Conservation (phyloP, 2,329 filamentous ascomycete species). For the Leptoxyphium fumago region DNA sequence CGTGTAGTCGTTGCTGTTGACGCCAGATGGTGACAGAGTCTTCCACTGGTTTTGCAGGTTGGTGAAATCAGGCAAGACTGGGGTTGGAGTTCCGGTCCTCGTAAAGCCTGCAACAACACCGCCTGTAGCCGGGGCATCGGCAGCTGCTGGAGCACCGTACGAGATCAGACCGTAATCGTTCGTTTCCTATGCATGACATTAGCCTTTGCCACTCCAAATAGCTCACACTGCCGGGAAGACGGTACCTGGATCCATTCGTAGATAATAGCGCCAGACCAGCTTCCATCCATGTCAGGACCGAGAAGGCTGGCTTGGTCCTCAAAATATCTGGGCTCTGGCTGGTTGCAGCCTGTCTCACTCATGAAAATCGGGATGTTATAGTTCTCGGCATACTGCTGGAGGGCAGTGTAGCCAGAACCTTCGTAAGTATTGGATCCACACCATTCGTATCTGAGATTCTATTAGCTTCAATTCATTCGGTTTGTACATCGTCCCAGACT, state of each 20-base stretch:
- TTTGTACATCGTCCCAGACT: neutral
- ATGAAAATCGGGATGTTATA: conserved; percentile 82
- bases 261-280: conserved; percentile 63
- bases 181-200: conserved; percentile 33
- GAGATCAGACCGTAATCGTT: conserved; percentile 70
- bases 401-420: conserved; percentile 52
- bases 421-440: conserved; percentile 37
- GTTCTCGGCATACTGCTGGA: conserved; percentile 50
- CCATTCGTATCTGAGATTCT: conserved; percentile 42
- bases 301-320: conserved; percentile 65
- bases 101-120: conserved; percentile 50
- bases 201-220: too few relatives aligned
- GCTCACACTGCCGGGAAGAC: neutral
- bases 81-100: conserved; percentile 57
- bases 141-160: conserved; percentile 48
- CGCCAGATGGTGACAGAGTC: conserved; percentile 52
- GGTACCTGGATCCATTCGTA: conserved; percentile 68
- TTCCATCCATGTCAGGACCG: conserved; percentile 54
- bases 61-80: conserved; percentile 59
- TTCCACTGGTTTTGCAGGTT: conserved; percentile 69
- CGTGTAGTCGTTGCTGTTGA: conserved; percentile 51
- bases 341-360: conserved; percentile 77
- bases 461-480: neutral
- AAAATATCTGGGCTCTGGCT: conserved; percentile 45
- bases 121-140: conserved; percentile 8